Percentiles rank a stretch among this genome's conserved stretches.
Evolutionary conservation across 1,284 basidiomycete genomes (phyloP).

Genomic region (Naganishia cerealis): DNA sequence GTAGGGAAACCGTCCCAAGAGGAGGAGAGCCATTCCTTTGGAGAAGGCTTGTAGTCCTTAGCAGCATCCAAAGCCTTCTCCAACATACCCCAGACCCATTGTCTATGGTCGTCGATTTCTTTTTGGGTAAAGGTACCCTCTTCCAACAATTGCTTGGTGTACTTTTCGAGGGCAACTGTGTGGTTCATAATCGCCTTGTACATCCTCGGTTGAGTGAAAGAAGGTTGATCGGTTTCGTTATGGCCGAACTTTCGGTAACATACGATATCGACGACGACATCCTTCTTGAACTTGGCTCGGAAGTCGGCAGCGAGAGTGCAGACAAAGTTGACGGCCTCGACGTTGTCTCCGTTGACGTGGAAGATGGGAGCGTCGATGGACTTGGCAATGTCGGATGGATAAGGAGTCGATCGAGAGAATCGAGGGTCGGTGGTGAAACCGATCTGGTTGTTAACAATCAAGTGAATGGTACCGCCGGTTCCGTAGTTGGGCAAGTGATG

Average conservation of each 20-base stretch:
- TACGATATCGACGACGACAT: slow-evolving; percentile 97
- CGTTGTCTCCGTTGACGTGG: slow-evolving; percentile 99
- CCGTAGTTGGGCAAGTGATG: slow-evolving; percentile 93
- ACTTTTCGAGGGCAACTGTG: slow-evolving; percentile 85
- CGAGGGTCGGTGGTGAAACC: slow-evolving; percentile 99
- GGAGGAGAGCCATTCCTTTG: slow-evolving; percentile 94
- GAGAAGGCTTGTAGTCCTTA: slow-evolving; percentile 91
- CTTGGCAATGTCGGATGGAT: slow-evolving; percentile 99
- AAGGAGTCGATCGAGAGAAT: slow-evolving; percentile 95
- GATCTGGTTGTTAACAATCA: slow-evolving; percentile 99
- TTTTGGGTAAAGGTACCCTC: slow-evolving; percentile 92
- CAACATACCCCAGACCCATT: slow-evolving; percentile 98
- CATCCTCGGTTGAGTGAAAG: slow-evolving; percentile 98
- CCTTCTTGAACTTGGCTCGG: slow-evolving; percentile 97
- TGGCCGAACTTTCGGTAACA: slow-evolving; percentile 99
- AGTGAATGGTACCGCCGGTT: slow-evolving; percentile 95
- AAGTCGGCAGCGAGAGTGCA: slow-evolving; percentile 98
- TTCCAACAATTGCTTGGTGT: slow-evolving; percentile 84
- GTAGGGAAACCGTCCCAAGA: slow-evolving; percentile 99
- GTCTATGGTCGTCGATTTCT: slow-evolving; percentile 97
- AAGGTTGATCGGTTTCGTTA: slow-evolving; percentile 99
- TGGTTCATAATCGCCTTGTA: slow-evolving; percentile 96
- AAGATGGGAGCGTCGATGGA: slow-evolving; percentile 98
- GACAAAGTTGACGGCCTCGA: slow-evolving; percentile 96
- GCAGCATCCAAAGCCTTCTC: slow-evolving; percentile 86